phyloP scores from a whole-genome alignment of 768 basidiomycete genomes.

The Kwoniella sp. region DNA sequence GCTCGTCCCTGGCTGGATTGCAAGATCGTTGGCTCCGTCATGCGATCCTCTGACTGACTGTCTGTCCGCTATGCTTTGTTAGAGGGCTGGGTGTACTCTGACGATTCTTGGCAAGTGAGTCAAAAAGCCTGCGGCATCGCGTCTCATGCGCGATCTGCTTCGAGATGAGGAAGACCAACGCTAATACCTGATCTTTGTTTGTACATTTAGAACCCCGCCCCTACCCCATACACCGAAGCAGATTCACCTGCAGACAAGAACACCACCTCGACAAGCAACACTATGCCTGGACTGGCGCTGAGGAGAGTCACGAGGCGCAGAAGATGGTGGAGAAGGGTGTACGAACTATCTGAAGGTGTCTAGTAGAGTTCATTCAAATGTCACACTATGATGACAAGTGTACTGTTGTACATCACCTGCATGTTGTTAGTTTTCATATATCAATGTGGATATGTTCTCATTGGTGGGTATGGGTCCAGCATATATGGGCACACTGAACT shows the following conservation, averaged over 20 bases:
- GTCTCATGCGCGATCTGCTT: no score
- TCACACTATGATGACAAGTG: no score
- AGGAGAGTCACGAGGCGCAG: conserved; percentile 42
- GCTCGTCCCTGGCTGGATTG: no score
- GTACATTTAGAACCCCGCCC: conserved; percentile 35
- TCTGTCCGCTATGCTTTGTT: background rate
- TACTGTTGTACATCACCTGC: conserved; percentile 1
- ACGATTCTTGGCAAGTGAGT: conserved; percentile 54
- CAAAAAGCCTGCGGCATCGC: no score
- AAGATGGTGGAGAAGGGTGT: conserved; percentile 53
- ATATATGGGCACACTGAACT: no score
- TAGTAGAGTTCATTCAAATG: conserved; percentile 3
- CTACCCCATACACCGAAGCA: conserved; percentile 31
- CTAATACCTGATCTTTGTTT: no score
- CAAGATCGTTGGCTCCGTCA: no score
- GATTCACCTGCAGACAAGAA: conserved; percentile 21
- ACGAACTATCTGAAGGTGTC: conserved; percentile 12
- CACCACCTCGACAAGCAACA: background rate
- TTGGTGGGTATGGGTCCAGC: no score
- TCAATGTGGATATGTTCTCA: no score
- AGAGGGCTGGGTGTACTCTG: conserved; percentile 54
- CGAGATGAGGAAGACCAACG: no score
- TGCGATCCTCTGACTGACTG: no score
- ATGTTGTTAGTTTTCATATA: no score
- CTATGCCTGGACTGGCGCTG: conserved; percentile 32